A percentile compares a stretch with the other conserved stretches of the same genome.
phyloP scores from a whole-genome alignment of 2,329 filamentous ascomycete species.

The Beauveria sp. region DNA sequence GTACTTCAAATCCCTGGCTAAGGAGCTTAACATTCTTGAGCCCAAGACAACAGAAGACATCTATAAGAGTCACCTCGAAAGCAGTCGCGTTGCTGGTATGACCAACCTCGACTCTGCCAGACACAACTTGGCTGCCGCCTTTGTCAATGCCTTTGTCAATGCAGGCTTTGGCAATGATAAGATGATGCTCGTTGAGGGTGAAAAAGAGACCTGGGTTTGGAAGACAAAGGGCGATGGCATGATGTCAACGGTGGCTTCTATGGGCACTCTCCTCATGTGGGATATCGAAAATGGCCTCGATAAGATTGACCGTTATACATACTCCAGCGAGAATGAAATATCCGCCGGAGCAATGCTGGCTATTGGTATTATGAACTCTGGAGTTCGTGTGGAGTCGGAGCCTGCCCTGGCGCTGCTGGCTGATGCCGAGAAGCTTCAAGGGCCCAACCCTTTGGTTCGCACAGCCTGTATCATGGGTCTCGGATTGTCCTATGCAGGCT shows the following conservation, averaged over 20 bases:
- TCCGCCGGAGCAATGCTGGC: slow-evolving; percentile 87
- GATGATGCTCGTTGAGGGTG: slow-evolving; percentile 88
- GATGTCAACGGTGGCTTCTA: slow-evolving; percentile 89
- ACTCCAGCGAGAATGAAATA: slow-evolving; percentile 70
- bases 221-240: slow-evolving; percentile 98
- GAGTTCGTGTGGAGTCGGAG: slow-evolving; percentile 81
- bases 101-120: slow-evolving; percentile 93
- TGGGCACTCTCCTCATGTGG: slow-evolving; percentile 88
- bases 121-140: slow-evolving; percentile 91
- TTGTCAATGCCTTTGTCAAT: slow-evolving; percentile 96
- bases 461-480: slow-evolving; percentile 92
- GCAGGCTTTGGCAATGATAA: slow-evolving; percentile 94
- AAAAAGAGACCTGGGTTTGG: slow-evolving; percentile 94
- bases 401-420: slow-evolving; percentile 81
- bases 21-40: slow-evolving; percentile 93
- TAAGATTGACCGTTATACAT: slow-evolving; percentile 91
- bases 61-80: slow-evolving; percentile 98
- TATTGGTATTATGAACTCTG: slow-evolving; percentile 92
- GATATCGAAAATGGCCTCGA: slow-evolving; percentile 88
- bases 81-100: slow-evolving; percentile 81
- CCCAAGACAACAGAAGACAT: slow-evolving; percentile 97
- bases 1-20: slow-evolving; percentile 87
- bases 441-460: slow-evolving; percentile 68
- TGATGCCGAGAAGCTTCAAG: slow-evolving; percentile 70
- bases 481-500: slow-evolving; percentile 88